phyloP scores from a whole-genome alignment of 2,329 filamentous ascomycete genomes.

The Thielaviopsis euricoi region DNA sequence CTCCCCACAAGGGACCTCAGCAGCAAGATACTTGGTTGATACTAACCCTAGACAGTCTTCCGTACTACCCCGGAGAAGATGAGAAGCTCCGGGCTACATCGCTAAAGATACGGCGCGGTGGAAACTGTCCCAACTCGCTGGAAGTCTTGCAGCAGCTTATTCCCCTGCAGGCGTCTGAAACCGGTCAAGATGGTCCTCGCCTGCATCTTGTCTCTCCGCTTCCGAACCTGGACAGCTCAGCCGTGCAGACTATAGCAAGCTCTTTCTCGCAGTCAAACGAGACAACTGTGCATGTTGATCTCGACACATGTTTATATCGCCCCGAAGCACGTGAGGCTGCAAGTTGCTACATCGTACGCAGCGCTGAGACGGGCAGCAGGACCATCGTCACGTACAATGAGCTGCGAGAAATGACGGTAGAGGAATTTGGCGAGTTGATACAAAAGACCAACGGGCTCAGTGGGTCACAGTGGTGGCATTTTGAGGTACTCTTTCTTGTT shows the following conservation, averaged over 20 bases:
- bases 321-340: conserved; percentile 37
- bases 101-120: conserved; percentile 45
- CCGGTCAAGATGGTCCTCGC: conserved; percentile 2
- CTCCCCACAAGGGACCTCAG: conserved; percentile 8
- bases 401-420: conserved; percentile 47
- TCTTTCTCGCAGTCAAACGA: not conserved
- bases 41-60: conserved; percentile 30
- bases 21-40: not conserved
- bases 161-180: not conserved
- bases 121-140: conserved; percentile 56
- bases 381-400: conserved; percentile 57
- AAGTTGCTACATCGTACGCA: conserved; percentile 54
- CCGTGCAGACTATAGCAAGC: conserved; percentile 16
- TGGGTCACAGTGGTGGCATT: conserved; percentile 46
- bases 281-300: conserved; percentile 23
- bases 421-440: conserved; percentile 36
- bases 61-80: conserved; percentile 53
- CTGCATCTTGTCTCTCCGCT: conserved; percentile 35
- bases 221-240: conserved; percentile 36
- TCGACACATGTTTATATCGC: conserved; percentile 44
- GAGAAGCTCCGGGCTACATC: conserved; percentile 51
- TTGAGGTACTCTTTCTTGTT: conserved; percentile 35
- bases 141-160: conserved; percentile 53
- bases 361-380: conserved; percentile 38
- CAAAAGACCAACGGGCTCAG: conserved; percentile 21